Evolutionary conservation across 345 rosid species (phyloP).

Genomic region (Citrus sp.): DNA sequence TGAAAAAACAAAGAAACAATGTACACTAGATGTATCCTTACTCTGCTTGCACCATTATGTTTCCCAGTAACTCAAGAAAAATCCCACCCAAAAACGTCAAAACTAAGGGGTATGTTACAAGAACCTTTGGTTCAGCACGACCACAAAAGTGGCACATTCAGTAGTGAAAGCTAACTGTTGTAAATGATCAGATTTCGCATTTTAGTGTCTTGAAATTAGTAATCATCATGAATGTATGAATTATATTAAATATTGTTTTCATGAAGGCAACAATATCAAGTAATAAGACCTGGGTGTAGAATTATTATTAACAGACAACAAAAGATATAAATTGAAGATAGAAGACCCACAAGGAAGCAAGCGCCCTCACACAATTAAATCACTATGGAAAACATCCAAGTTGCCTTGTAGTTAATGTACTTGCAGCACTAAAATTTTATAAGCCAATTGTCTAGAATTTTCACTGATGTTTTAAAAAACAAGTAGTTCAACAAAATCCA

Average conservation of each 20-base stretch:
- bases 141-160: not conserved
- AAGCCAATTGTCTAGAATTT: no score
- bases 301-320: not conserved
- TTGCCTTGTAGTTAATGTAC: not conserved
- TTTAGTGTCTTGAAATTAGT: not conserved
- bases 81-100: not conserved
- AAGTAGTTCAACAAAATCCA: not conserved
- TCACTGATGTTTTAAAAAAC: not conserved
- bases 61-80: not conserved
- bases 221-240: not conserved
- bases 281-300: not conserved
- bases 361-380: not conserved
- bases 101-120: not conserved
- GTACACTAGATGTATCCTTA: not conserved
- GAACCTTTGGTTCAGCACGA: not conserved
- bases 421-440: not conserved
- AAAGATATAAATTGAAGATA: not conserved
- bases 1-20: not conserved
- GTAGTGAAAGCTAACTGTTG: not conserved
- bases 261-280: not conserved
- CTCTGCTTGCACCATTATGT: not conserved
- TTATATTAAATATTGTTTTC: not conserved
- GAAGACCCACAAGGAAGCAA: not conserved
- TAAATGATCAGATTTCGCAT: not conserved
- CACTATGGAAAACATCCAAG: not conserved